Percentiles rank a stretch among this genome's conserved stretches.
phyloP scores from a whole-genome alignment of 257 asterid species.

The Solanum pennellii region DNA sequence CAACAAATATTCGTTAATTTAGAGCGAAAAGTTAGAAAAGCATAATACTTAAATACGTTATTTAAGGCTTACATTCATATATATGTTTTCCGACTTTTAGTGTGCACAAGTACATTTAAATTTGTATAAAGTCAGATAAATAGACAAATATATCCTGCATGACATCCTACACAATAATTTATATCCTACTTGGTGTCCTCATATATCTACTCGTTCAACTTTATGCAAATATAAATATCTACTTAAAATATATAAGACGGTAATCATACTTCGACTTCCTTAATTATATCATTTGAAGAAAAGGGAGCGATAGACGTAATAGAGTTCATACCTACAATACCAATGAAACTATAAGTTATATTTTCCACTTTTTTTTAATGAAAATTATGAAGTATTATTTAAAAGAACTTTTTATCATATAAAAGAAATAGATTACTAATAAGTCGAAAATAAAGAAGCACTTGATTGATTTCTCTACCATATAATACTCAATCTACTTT shows the following conservation, averaged over 20 bases:
- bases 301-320: background rate
- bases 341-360: background rate
- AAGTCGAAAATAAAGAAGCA: background rate
- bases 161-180: background rate
- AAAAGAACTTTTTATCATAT: background rate
- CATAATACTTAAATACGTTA: no score
- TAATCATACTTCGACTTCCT: background rate
- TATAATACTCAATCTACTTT: no score
- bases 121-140: no score
- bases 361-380: accelerated
- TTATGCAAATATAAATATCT: no score
- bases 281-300: background rate
- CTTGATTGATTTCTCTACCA: background rate
- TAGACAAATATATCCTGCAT: background rate
- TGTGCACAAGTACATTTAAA: background rate
- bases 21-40: no score
- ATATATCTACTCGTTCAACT: no score
- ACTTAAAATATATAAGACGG: background rate
- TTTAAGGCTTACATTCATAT: no score
- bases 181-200: no score
- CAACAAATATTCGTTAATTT: no score
- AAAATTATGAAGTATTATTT: background rate
- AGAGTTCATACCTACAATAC: background rate
- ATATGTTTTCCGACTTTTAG: background rate
- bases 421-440: background rate